A percentile compares a stretch with the other conserved stretches of the same genome.
phyloP scores from a whole-genome alignment of 1,284 basidiomycete genomes.

The Malassezia sp. region DNA sequence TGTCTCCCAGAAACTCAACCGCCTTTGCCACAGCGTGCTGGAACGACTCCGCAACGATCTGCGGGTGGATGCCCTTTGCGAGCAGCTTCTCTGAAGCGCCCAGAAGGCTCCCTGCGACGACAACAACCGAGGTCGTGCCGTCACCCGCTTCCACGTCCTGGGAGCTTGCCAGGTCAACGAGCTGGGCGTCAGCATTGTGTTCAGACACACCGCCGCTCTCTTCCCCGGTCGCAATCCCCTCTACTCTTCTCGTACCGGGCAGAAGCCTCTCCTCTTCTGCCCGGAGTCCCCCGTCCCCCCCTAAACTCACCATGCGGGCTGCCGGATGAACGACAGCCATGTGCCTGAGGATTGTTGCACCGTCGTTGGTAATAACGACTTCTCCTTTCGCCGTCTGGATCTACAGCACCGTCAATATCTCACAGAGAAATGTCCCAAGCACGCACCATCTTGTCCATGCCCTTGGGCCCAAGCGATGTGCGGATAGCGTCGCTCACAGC shows the following conservation, averaged over 20 bases:
- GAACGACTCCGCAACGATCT: conserved; percentile 92
- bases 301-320: conserved; percentile 65
- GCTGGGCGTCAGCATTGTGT: conserved; percentile 47
- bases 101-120: conserved; percentile 82
- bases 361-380: conserved; percentile 96
- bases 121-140: conserved; percentile 96
- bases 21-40: conserved; percentile 80
- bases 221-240: too few relatives aligned
- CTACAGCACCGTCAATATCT: background rate
- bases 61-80: conserved; percentile 87
- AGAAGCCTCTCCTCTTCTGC: too few relatives aligned
- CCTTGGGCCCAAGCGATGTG: conserved; percentile 89
- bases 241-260: too few relatives aligned
- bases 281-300: too few relatives aligned
- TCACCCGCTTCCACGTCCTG: conserved; percentile 99
- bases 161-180: conserved; percentile 86
- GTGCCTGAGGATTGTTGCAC: conserved; percentile 92
- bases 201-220: too few relatives aligned
- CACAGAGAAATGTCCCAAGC: background rate
- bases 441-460: conserved; percentile 94
- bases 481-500: conserved; percentile 95
- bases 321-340: conserved; percentile 96
- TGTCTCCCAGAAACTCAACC: conserved; percentile 84
- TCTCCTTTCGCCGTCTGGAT: conserved; percentile 96
- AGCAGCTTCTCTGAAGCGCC: conserved; percentile 95